A percentile compares a stretch with the other conserved stretches of the same genome.
phyloP scores from a whole-genome alignment of 139 green algal species.

The Auxenochlorella pyrenoidosa region DNA sequence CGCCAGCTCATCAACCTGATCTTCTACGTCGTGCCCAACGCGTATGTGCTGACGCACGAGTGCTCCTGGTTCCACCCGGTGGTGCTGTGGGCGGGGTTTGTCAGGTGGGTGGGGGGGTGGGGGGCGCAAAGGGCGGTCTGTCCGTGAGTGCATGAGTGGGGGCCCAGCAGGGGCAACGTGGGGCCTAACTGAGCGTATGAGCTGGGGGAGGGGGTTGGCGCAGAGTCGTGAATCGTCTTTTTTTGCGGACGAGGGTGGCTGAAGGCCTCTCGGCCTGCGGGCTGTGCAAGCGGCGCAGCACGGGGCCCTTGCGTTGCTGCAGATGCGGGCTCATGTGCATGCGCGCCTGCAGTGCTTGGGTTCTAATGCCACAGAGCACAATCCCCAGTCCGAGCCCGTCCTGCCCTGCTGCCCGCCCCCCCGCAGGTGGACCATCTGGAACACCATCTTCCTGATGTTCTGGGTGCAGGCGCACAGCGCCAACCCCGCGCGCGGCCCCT shows the following conservation, averaged over 20 bases:
- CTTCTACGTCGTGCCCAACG: slow-evolving; percentile 47
- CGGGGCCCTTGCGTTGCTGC: too few relatives aligned
- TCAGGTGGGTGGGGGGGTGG: neutral
- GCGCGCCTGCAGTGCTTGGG: neutral
- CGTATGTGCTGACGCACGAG: slow-evolving; percentile 23
- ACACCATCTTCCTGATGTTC: slow-evolving; percentile 48
- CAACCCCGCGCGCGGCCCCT: neutral
- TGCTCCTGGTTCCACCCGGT: slow-evolving; percentile 30
- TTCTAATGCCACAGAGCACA: too few relatives aligned
- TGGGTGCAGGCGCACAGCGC: slow-evolving; percentile 27
- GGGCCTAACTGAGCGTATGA: too few relatives aligned
- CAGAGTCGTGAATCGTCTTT: too few relatives aligned
- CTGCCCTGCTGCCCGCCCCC: neutral
- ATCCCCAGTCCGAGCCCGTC: neutral
- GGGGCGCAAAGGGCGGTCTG: neutral
- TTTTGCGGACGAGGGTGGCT: too few relatives aligned
- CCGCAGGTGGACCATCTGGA: slow-evolving; percentile 41
- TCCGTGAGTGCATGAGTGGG: too few relatives aligned
- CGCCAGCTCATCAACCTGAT: slow-evolving; percentile 34
- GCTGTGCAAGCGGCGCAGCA: neutral
- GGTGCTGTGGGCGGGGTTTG: slow-evolving; percentile 29
- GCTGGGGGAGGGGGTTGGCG: too few relatives aligned
- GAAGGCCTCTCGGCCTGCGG: too few relatives aligned
- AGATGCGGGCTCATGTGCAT: neutral
- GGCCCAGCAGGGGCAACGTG: too few relatives aligned